These are phyloP conservation scores for Ganoderma lucidum DNA, from an alignment of 1,284 basidiomycete genomes.

Conservation along the genomic window DNA sequence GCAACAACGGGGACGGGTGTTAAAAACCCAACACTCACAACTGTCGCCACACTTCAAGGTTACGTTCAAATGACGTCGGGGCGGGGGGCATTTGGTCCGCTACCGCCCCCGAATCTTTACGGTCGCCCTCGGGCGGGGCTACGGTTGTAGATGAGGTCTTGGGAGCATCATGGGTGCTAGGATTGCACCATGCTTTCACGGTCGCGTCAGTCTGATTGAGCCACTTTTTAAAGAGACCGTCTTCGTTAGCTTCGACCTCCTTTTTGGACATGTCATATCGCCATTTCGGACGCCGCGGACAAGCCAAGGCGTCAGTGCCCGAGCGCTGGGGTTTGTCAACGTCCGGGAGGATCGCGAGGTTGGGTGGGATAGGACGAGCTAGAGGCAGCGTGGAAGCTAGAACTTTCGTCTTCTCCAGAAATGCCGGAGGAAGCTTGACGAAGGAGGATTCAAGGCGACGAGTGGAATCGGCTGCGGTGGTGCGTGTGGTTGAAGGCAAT, in stretches of 20 bases:
- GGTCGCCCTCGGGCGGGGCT: constrained; percentile 35
- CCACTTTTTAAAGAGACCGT: constrained; percentile 82
- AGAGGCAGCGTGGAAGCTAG: constrained; percentile 65
- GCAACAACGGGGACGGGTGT: background rate
- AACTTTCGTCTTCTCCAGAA: constrained; percentile 68
- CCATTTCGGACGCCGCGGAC: constrained; percentile 85
- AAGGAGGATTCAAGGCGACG: constrained; percentile 78
- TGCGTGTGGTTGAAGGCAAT: constrained; percentile 26
- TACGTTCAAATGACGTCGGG: constrained; percentile 86
- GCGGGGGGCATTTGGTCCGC: constrained; percentile 59
- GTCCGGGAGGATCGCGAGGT: constrained; percentile 52
- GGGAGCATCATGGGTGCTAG: constrained; percentile 24
- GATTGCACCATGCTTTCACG: constrained; percentile 62
- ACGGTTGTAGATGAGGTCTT: constrained; percentile 21
- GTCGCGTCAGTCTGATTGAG: constrained; percentile 64
- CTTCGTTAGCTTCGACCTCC: constrained; percentile 89
- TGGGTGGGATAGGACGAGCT: constrained; percentile 62
- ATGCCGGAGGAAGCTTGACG: constrained; percentile 66
- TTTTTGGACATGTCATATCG: constrained; percentile 83
- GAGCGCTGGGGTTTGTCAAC: constrained; percentile 10
- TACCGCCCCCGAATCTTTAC: constrained; percentile 29
- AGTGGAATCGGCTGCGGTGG: constrained; percentile 48
- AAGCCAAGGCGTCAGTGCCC: constrained; percentile 45
- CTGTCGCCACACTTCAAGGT: constrained; percentile 93
- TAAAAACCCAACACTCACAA: constrained; percentile 59